phyloP scores from a whole-genome alignment of 2,329 filamentous ascomycete genomes.

The Atkinsonella texensis region DNA sequence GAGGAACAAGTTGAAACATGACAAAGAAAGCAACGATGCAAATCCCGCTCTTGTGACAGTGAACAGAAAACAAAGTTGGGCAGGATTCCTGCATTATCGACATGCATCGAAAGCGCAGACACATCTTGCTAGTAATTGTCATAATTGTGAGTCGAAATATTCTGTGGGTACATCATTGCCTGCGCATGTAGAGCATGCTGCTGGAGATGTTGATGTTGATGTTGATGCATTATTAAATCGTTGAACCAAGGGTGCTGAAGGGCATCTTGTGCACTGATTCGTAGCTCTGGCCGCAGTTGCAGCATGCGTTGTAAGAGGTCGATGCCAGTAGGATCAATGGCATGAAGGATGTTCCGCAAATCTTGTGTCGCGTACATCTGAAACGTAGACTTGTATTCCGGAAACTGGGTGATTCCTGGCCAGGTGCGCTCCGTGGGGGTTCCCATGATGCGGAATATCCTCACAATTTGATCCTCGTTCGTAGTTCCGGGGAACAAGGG shows the following conservation, averaged over 20 bases:
- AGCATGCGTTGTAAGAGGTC: conserved; percentile 85
- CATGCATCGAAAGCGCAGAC: neutral
- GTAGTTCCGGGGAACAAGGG: conserved; percentile 95
- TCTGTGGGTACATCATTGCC: conserved; percentile 26
- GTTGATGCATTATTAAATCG: conserved; percentile 51
- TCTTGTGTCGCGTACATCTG: conserved; percentile 92
- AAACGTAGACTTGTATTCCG: conserved; percentile 96
- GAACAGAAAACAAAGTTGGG: neutral
- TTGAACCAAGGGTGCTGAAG: conserved; percentile 88
- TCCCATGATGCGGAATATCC: conserved; percentile 98
- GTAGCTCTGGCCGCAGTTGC: conserved; percentile 81
- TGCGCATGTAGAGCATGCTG: conserved; percentile 29
- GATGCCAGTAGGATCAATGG: conserved; percentile 78
- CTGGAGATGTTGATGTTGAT: conserved; percentile 24
- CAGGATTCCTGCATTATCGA: neutral
- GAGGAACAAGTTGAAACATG: neutral
- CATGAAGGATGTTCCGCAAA: conserved; percentile 71
- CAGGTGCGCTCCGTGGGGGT: conserved; percentile 91
- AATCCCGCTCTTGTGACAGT: neutral
- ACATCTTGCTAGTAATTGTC: conserved; percentile 20
- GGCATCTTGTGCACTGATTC: conserved; percentile 78
- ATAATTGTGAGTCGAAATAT: conserved; percentile 26
- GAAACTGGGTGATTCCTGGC: conserved; percentile 88
- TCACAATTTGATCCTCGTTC: conserved; percentile 92
- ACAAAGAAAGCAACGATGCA: neutral